phyloP scores from a whole-genome alignment of 2,329 filamentous ascomycete species.

The Diaporthe caulivora region DNA sequence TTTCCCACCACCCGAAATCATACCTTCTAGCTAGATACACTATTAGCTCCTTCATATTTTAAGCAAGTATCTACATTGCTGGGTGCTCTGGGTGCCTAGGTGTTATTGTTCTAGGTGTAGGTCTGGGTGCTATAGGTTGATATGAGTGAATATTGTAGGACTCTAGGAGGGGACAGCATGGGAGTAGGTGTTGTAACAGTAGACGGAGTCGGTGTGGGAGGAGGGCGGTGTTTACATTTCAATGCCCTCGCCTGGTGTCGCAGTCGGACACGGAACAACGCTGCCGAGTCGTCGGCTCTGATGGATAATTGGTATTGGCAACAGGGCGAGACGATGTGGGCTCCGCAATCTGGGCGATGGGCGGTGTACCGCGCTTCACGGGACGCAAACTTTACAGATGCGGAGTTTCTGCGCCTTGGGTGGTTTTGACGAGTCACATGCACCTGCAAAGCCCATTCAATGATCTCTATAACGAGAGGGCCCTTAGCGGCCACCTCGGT shows the following conservation, averaged over 20 bases:
- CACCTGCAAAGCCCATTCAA: not conserved
- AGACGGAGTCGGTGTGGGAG: no score
- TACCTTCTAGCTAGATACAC: no score
- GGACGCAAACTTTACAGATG: not conserved
- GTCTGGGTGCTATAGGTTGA: no score
- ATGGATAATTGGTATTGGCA: not conserved
- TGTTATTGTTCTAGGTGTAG: no score
- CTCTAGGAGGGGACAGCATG: no score
- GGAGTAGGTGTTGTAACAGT: no score
- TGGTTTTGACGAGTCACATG: slow-evolving; percentile 4
- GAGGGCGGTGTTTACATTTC: no score
- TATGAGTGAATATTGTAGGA: no score
- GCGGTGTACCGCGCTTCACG: slow-evolving; percentile 12
- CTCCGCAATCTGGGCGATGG: not conserved
- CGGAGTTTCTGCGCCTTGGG: not conserved
- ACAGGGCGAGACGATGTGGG: not conserved
- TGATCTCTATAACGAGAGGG: not conserved
- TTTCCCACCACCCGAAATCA: no score
- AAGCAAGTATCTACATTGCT: no score
- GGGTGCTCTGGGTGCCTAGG: no score
- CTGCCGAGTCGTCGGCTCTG: not conserved
- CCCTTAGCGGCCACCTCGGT: not conserved
- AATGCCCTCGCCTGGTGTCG: not conserved
- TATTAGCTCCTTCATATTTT: no score
- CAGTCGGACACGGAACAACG: not conserved